Evolutionary conservation across 768 basidiomycete species (phyloP), one percentile per base, ranked within the genome.

Genomic region (Boletus tomentosulus): DNA sequence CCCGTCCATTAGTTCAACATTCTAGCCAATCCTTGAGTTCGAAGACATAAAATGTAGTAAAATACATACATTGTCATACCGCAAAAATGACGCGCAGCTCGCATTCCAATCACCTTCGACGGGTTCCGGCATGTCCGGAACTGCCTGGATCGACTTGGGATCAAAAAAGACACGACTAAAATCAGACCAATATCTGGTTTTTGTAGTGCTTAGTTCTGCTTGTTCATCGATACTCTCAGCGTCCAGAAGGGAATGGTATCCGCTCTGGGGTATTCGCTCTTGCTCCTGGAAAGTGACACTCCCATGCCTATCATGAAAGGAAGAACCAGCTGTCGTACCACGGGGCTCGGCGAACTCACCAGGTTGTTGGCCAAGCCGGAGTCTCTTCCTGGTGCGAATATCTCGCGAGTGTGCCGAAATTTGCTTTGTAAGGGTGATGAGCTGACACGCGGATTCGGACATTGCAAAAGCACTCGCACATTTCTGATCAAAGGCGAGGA

Each of bases 401-500:
- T 59, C 68, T 71, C 27, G 80, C 64, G 30, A 87, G 68, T 1
- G 82, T 73, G 31, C 88, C 87, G 58, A 88, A 88, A 58, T 87
- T 83, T 19, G 78, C 88, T 89, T 59, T 47, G 22, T 41, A 59
- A 19, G 31, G 34, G 55, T 25, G 34, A 46, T 60, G 48, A 61
- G 58, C 37, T 42, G 41, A 52, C 27, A 37, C 25, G 10, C 19
- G 12, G 22, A 39, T 42, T 30, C 28, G 53, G 34, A 34, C 56
- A 50, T 43, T 39, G 31, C 25, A 50, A 47, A 44, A 47, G 12
- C 34, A 42, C 45, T 31, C 56, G 54, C 55, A 85, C 87, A 76
- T 75, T 85, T 88, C 42, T 76, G 71, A 68, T 90, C 89, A 62
- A 91, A 82, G 19, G 80, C 66, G 28, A 91, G 74, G 13, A 86